Evolutionary conservation across 345 rosid genomes (phyloP), one percentile per base, ranked within the genome.

Genomic region (Dipteronia dyeriana): DNA sequence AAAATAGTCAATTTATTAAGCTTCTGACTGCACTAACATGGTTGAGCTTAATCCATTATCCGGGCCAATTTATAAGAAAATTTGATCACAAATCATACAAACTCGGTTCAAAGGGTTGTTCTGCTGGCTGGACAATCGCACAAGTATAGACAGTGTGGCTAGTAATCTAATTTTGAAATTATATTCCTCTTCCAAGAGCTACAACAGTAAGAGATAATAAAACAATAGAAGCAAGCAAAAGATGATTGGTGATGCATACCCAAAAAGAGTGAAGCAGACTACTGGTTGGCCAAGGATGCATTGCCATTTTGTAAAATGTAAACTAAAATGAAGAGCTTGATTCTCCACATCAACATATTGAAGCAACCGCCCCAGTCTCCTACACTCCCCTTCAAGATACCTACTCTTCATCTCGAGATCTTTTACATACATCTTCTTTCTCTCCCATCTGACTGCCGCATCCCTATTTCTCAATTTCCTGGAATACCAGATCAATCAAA

Each of bases 191-290:
- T 31, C 26, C 22, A 54, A 22, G 12, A 61, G 23, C 62, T 5
- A 68, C 7, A 1, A 63, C 11, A 1, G 29, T 14, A 38, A 67
- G 25, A 4, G 13, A 17, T 16, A 12, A 51, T 51, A 13, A 8
- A 47, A 47, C 3, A 29, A 31, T 38, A 16, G n/a, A 45, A 56
- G 59, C 17, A 49, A 12, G 38, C 31, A 29, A 3, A 72, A 51
- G 17, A 71, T 9, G 68, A 61, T 59, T 62, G 20, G 65, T 16
- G 43, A 82, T 9, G 22, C 85, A 75, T 92, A 92, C 97, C 98
- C 97, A 91, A 83, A 84, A 91, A 91, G 94, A 95, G 98, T 87
- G 91, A 97, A 70, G 97, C 97, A 93, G 97, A 95, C 97, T 95
- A 97, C 99, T 93, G 99, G 92, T 82, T 90, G 91, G 98, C 53